Evolutionary conservation across 805 yeast species (phyloP).

Genomic region (Diddensiella santjacobensis): DNA sequence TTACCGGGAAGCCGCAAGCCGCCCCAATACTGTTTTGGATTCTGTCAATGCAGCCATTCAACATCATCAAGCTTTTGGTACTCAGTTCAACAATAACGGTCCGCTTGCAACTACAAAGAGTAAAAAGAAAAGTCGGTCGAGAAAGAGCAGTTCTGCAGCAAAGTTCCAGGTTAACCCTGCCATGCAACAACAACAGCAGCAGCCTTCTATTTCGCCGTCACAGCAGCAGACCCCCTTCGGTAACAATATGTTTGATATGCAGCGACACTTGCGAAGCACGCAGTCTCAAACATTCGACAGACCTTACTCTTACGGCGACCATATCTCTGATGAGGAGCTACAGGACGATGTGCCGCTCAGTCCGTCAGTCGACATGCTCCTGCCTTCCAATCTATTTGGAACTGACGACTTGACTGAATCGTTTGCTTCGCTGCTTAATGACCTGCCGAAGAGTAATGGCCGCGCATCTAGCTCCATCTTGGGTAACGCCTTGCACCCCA

Average conservation of each 20-base stretch:
- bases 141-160: slow-evolving; percentile 13
- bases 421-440: slow-evolving; percentile 19
- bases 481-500: slow-evolving; percentile 13
- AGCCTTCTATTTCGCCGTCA: slow-evolving; percentile 5
- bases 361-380: slow-evolving; percentile 35
- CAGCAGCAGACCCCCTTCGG: not conserved
- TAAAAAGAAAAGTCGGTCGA: slow-evolving; percentile 2
- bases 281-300: not conserved
- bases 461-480: slow-evolving; percentile 18
- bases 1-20: slow-evolving; percentile 13
- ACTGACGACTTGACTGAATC: slow-evolving; percentile 27
- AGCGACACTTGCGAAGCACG: not conserved
- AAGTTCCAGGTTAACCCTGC: slow-evolving; percentile 12
- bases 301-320: slow-evolving; percentile 1
- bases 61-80: not conserved
- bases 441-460: slow-evolving; percentile 8
- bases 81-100: not conserved
- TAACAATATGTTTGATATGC: not conserved
- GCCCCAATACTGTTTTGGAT: slow-evolving; percentile 20
- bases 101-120: not conserved
- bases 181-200: slow-evolving; percentile 11
- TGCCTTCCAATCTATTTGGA: slow-evolving; percentile 36
- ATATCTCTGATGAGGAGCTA: slow-evolving; percentile 3
- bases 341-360: slow-evolving; percentile 32
- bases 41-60: slow-evolving; percentile 19